Evolutionary conservation across 2,329 filamentous ascomycete species (phyloP), one percentile per base, ranked within the genome.

Genomic region (Colletotrichum tofieldiae): DNA sequence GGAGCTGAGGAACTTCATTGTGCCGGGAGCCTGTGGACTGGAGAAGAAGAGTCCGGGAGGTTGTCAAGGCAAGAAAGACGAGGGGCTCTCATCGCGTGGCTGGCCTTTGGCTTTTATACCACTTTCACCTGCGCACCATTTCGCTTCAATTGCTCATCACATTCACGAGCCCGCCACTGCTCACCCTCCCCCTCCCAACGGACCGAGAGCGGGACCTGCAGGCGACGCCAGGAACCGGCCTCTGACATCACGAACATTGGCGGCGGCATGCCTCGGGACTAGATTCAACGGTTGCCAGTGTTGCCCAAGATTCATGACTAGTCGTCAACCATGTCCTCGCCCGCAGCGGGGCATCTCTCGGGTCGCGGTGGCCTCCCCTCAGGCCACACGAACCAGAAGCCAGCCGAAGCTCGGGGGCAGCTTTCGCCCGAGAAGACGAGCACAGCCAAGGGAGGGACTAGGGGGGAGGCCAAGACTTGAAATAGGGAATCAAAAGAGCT

Each of bases 1-100:
- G 2, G 62, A 47, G 29, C 67, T n/a, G 39, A 72, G 23, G 43
- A 75, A 60, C 73, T 75, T 77, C 77, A 79, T 65, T 37, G 5
- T 62, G 49, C 29, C 45, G 39, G 29, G 29, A 16, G 55, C 32
- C 52, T 54, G 8, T 8, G 51, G 55, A 37, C n/a, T 43, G 56
- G 9, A 11, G 26, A 41, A 3, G 56, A 39, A 2, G 45, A 37
- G 58, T 43, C 43, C 35, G 35, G 43, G 47, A 55, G 58, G 58
- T 62, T 69, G 18, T 60, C 60, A 35, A 32, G n/a, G 18, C 20
- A 47, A 20, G 16, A 23, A 12, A 59, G 62, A 3, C n/a, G 12
- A 54, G 26, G 26, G 59, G 29, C 6, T 49, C 39, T 14, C 51
- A 54, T 59, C 5, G 9, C 26, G 51, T 32, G 51, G 37, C 35